phyloP scores from a whole-genome alignment of 176 grass and related monocot genomes.

The Zoysia pacifica region DNA sequence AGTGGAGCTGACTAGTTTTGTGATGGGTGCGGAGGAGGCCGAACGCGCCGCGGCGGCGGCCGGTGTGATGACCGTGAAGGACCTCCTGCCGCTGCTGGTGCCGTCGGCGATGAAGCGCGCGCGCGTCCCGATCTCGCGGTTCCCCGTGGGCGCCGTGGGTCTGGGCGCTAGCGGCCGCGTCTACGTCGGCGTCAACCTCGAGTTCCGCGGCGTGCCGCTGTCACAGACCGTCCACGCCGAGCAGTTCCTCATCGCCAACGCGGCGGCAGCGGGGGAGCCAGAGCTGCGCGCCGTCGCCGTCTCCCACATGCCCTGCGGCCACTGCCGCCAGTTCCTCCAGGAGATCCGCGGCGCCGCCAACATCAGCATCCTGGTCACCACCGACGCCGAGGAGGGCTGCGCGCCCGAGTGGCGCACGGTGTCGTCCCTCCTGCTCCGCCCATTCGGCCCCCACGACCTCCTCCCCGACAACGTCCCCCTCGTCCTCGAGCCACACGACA shows the following conservation, averaged over 20 bases:
- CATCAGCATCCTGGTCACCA: conserved; percentile 80
- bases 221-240: conserved; percentile 82
- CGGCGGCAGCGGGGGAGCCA: conserved; percentile 65
- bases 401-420: conserved; percentile 61
- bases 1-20: conserved; percentile 58
- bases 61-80: conserved; percentile 57
- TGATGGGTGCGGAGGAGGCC: conserved; percentile 70
- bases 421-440: conserved; percentile 68
- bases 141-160: conserved; percentile 82
- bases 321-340: conserved; percentile 98
- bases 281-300: conserved; percentile 80
- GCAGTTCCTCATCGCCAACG: conserved; percentile 87
- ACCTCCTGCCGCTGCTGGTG: conserved; percentile 76
- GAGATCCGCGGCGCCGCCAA: conserved; percentile 75
- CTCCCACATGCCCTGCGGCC: conserved; percentile 88
- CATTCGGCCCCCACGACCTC: conserved; percentile 79
- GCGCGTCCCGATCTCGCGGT: conserved; percentile 64
- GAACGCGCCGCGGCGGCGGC: conserved; percentile 50
- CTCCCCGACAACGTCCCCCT: conserved; percentile 61
- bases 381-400: conserved; percentile 52
- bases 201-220: conserved; percentile 69
- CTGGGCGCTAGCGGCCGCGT: conserved; percentile 76
- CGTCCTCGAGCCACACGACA: conserved; percentile 77
- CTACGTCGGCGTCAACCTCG: conserved; percentile 87
- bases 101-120: conserved; percentile 65